phyloP scores from a whole-genome alignment of 192 early-diverging fungal species.

The Coemansia sp. region DNA sequence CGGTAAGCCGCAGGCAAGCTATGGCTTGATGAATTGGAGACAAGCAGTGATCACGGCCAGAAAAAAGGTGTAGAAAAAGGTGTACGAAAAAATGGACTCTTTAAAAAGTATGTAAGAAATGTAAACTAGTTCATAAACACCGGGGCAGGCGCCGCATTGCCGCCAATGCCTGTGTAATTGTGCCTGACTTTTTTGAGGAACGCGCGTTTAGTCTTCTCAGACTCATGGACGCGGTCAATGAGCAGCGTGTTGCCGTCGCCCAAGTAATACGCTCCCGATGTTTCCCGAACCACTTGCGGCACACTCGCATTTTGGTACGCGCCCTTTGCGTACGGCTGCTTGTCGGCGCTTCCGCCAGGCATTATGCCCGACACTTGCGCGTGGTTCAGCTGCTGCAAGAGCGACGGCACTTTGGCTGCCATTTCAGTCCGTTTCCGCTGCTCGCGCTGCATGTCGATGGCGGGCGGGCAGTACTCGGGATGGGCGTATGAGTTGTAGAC shows the following conservation, averaged over 20 bases:
- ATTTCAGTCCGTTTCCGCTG: slow-evolving; percentile 35
- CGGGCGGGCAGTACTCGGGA: background rate
- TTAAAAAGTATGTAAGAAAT: background rate
- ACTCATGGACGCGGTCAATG: slow-evolving; percentile 46
- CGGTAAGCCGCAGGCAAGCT: no score
- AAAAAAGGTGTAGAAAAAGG: no score
- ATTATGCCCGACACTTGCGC: slow-evolving; percentile 33
- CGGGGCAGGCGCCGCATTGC: slow-evolving; percentile 31
- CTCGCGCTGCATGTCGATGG: slow-evolving; percentile 17
- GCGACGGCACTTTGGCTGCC: slow-evolving; percentile 32
- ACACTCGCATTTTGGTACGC: slow-evolving; percentile 39
- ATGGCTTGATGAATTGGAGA: no score
- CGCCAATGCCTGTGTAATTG: slow-evolving; percentile 38
- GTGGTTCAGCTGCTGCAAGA: slow-evolving; percentile 46
- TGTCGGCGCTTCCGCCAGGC: slow-evolving; percentile 26
- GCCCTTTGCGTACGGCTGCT: slow-evolving; percentile 33
- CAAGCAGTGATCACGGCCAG: no score
- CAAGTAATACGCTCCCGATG: slow-evolving; percentile 28
- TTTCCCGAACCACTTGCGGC: slow-evolving; percentile 18
- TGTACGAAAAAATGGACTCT: no score
- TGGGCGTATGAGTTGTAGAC: slow-evolving; percentile 6
- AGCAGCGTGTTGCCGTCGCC: slow-evolving; percentile 47
- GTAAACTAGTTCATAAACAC: slow-evolving; percentile 24
- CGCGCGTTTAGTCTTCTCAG: slow-evolving; percentile 35
- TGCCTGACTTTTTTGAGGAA: slow-evolving; percentile 45